phyloP scores from a whole-genome alignment of 306 rosid genomes.

The Cicer arietinum region DNA sequence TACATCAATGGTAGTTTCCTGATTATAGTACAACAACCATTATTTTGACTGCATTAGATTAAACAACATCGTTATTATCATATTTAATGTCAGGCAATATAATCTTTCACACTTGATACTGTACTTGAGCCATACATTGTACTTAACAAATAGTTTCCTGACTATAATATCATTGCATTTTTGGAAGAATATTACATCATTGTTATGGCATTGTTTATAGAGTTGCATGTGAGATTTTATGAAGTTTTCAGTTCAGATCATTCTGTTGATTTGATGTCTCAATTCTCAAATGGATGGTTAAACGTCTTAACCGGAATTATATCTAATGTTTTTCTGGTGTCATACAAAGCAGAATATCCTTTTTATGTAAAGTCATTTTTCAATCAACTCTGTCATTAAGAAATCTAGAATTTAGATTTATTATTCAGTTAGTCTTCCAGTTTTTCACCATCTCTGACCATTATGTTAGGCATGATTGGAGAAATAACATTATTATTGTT shows the following conservation, averaged over 20 bases:
- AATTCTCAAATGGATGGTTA: constrained; percentile 1
- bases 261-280: constrained; percentile 36
- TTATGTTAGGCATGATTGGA: constrained; percentile 8
- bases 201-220: background rate
- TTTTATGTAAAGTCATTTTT: background rate
- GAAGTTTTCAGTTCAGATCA: constrained; percentile 27
- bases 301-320: background rate
- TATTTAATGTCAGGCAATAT: background rate
- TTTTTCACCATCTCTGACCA: constrained; percentile 19
- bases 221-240: constrained; percentile 8
- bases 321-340: constrained; percentile 10
- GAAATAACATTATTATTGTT: background rate
- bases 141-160: constrained; percentile 7
- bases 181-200: background rate
- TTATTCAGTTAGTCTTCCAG: constrained; percentile 9
- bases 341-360: constrained; percentile 2
- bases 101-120: background rate
- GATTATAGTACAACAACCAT: background rate
- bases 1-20: background rate
- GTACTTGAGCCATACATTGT: background rate
- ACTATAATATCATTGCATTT: constrained; percentile 28
- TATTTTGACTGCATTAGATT: background rate
- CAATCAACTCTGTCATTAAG: constrained; percentile 6
- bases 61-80: background rate
- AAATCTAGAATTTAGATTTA: background rate